These are phyloP conservation scores for Pachyrhizus erosus DNA, from an alignment of 306 rosid genomes.

Conservation along the genomic window DNA sequence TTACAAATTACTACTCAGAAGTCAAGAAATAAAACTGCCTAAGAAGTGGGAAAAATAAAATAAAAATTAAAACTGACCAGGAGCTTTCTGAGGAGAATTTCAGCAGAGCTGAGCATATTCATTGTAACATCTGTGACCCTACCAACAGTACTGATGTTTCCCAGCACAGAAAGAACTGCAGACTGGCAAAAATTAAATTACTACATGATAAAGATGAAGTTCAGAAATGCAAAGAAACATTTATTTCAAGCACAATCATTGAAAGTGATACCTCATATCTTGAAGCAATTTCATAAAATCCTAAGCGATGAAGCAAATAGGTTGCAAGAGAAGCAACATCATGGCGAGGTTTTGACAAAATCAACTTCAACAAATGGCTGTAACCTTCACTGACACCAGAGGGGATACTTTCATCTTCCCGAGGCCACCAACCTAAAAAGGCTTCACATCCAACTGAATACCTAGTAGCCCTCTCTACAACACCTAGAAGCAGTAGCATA, in stretches of 20 bases:
- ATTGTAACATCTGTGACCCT: constrained; percentile 69
- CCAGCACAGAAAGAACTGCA: constrained; percentile 84
- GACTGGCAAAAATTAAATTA: constrained; percentile 70
- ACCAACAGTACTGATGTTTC: constrained; percentile 65
- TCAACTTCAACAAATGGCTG: constrained; percentile 74
- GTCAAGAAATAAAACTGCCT: constrained; percentile 5
- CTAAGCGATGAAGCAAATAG: constrained; percentile 79
- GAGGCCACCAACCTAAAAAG: constrained; percentile 98
- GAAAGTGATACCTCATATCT: constrained; percentile 84
- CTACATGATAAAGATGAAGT: constrained; percentile 44
- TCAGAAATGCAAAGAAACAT: constrained; percentile 11
- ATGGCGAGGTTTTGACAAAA: constrained; percentile 85
- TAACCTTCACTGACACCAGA: constrained; percentile 85
- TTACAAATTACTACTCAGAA: constrained; percentile 11
- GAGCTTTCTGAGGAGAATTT: constrained; percentile 75
- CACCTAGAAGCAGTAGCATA: constrained; percentile 81
- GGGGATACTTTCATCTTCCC: constrained; percentile 80
- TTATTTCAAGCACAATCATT: constrained; percentile 38
- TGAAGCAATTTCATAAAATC: constrained; percentile 89
- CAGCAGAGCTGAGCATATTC: constrained; percentile 76
- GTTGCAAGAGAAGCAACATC: constrained; percentile 93
- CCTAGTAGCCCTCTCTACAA: constrained; percentile 86
- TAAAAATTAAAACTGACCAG: constrained; percentile 73
- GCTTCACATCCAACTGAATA: constrained; percentile 94
- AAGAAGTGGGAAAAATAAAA: constrained; percentile 24